These are phyloP conservation scores for Penicillium sp. DNA, from an alignment of 2,329 filamentous ascomycete species.

Conservation along the genomic window DNA sequence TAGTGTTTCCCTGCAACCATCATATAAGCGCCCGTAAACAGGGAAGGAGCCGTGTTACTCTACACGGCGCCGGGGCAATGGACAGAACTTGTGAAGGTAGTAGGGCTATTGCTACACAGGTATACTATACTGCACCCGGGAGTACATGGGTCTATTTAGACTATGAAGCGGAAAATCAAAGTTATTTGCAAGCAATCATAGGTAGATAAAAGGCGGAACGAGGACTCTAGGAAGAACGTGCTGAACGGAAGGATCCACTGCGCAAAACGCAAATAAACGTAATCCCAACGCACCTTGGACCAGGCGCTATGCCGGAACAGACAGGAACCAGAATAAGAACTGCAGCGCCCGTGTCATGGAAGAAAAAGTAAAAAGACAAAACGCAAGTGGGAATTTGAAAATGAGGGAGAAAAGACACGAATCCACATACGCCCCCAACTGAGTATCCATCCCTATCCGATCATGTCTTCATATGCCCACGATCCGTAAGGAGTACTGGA, in stretches of 20 bases:
- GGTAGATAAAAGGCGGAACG: not conserved
- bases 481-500: constrained; percentile 4
- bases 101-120: not conserved
- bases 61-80: constrained; percentile 3
- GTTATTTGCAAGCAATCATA: constrained; percentile 8
- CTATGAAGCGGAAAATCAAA: not conserved
- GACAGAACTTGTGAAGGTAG: not conserved
- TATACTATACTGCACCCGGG: not conserved
- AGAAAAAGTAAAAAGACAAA: constrained; percentile 9
- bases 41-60: constrained; percentile 13
- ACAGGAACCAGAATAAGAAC: constrained; percentile 7
- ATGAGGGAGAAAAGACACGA: constrained; percentile 7
- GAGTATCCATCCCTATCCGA: constrained; percentile 17
- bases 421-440: constrained; percentile 19
- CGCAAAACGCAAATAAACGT: not conserved
- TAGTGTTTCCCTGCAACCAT: constrained; percentile 3
- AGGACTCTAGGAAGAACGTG: constrained; percentile 13
- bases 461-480: constrained; percentile 12
- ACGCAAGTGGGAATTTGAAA: constrained; percentile 7
- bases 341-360: constrained; percentile 18
- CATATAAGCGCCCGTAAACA: not conserved
- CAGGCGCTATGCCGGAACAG: not conserved
- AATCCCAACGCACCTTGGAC: not conserved
- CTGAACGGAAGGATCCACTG: constrained; percentile 6
- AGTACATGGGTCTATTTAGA: not conserved